Evolutionary conservation across 352 stramenopile species (phyloP), one percentile per base, ranked within the genome.

Genomic region (Globisporangium parvum): DNA sequence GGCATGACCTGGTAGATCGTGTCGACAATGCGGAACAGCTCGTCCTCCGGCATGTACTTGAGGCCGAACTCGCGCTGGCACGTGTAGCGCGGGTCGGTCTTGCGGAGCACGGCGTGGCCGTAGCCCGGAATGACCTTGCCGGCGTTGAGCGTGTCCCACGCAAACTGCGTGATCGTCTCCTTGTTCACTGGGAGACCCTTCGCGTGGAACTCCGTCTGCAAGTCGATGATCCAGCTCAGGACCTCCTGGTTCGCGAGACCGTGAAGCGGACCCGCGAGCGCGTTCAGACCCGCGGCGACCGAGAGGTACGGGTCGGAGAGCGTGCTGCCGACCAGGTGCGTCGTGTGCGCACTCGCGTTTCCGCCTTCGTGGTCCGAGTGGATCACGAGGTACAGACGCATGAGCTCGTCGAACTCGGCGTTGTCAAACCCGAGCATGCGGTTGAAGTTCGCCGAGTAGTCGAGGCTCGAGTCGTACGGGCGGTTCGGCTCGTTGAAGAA

Each of bases 1-100:
- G 96, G 97, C 91, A 99, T 98, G 50, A 99, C 96, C 72, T 98
- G 80, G 81, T 99, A 99, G 72, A 99, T 99, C 63, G 95, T 99
- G 76, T 96, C 88, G 48, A 99, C 97, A 57, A 99, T 98, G 71
- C 98, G 97, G 90, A 99, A 99, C 28, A 99, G 77, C 66, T 97
- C 81, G 76, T 99, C 96, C 58, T 99, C 90, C 21, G 96, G 96
- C 89, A 99, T 97, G 88, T 99, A 97, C 85, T 99, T 99, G 59
- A 99, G 81, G 28, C 96, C 97, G 71, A 99, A 99, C 80, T 99
- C 93, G 52, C 97, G 89, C 88, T 99, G 97, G 79, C 94, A 98
- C 62, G 95, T 98, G 85, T 99, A 99, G 56, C 97, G 87, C 50
- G 96, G 96, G 87, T 99, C 96, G 6, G 96, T 99, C 82, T 99